Evolutionary conservation across 441 rosid genomes (phyloP).

Genomic region (Metrosideros polymorpha): DNA sequence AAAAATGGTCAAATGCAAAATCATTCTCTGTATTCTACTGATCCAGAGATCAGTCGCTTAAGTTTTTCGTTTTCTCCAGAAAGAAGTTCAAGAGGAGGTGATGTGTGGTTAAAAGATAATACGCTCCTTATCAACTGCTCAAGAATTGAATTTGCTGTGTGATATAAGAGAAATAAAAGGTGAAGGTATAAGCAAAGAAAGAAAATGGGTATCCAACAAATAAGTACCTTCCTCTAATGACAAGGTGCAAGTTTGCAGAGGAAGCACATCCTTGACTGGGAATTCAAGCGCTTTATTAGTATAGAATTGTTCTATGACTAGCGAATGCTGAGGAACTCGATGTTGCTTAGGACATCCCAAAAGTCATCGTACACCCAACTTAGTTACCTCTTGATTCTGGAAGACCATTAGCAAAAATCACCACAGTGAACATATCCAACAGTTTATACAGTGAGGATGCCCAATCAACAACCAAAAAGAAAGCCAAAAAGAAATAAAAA

Average conservation of each 20-base stretch:
- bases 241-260: not conserved
- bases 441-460: not conserved
- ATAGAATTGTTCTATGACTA: not conserved
- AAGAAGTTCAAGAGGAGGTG: not conserved
- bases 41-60: not conserved
- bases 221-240: not conserved
- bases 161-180: not conserved
- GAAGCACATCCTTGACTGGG: not conserved
- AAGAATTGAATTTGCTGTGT: not conserved
- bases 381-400: not conserved
- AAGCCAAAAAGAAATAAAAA: not conserved
- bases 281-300: not conserved
- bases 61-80: not conserved
- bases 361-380: not conserved
- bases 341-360: not conserved
- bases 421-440: not conserved
- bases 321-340: not conserved
- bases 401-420: not conserved
- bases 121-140: not conserved
- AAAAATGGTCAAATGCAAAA: not conserved
- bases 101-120: not conserved
- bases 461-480: not conserved
- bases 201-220: not conserved
- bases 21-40: not conserved
- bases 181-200: not conserved